Evolutionary conservation across 1,139 yeast species (phyloP), one percentile per base, ranked within the genome.

Genomic region (Hyphopichia khmerensis): DNA sequence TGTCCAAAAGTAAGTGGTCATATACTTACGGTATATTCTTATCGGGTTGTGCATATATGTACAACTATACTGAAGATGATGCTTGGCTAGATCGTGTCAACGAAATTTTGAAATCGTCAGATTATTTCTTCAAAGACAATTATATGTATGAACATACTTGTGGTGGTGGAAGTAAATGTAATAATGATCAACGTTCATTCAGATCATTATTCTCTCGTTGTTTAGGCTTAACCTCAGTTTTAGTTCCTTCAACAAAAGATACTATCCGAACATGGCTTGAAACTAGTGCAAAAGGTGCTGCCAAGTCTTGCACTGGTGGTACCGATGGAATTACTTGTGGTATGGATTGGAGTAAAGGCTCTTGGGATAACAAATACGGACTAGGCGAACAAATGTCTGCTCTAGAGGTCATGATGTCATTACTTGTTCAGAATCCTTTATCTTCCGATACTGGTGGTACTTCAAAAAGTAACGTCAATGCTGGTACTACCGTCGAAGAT

Each of bases 371-470:
- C 3, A 55, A 59, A 35, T 85, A 75, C 56, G 95, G 95, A 4
- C 66, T 87, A 17, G 95, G 95, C 32, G 93, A 87, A 60, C 91
- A 87, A 59, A 79, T 84, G 75, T 69, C 77, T 42, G 91, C 95
- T 0, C 67, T 87, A 45, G 95, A 86, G 54, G 77, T 79, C 14
- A 75, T 87, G 40, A 53, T 64, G 41, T 60, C 72, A 29, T 60
- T 71, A 45, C 51, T 64, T 21, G 64, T 57, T 39, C 49, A 48
- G 33, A 9, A 64, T 9, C 76, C 75, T 11, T 61, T 62, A 38
- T 60, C 74, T n/a, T 65, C 66, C 19, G 46, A 59, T 11, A 67
- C 66, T 10, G 83, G 83, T 34, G 84, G 79, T 17, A 60, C 74
- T 6, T 70, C 76, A 34, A 45, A 57, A 27, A 74, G 77, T 42